Base-by-base conservation (phyloP, 139 green algal genomes). In the Chlorella sp. region DNA sequence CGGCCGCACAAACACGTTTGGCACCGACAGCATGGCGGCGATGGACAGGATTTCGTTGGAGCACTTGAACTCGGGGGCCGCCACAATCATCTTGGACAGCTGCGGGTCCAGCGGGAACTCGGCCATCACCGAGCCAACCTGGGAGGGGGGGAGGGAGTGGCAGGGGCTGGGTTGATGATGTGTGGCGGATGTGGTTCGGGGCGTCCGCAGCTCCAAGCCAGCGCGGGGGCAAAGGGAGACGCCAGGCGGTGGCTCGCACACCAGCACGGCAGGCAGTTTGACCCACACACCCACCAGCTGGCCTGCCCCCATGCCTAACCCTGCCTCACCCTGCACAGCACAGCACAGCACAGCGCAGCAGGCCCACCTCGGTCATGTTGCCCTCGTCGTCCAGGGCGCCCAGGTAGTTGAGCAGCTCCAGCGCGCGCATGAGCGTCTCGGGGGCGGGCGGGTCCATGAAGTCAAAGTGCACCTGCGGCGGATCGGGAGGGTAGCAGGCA, bases 341-440 rank as follows among this genome's bases (percentile, higher is more conserved):
- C 46, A 54, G 46, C 46, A 11, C 8, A 54, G 46, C 46, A 54
- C 8, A 54, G 46, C 46, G 46, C 8, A 54, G 46, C 46, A 85
- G 36, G 0, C 69, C 54, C 82, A 96, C 93, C 84, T 93, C 76
- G 8, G 97, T 99, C 69, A 99, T 88, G 76, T 98, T 94, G 76
- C 97, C 97, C 44, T 99, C 96, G 80, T 99, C 97, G 88, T 99
- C 97, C 64, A 99, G 95, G 32, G 95, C 97, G 14, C 97, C 97
- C 77, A 99, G 91, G 92, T 99, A 99, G 93, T 99, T 99, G 51
- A 99, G 94, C 90, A 99, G 89, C 94, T 99, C 97, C 87, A 99
- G 92, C 17, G 97, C 97, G 13, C 97, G 90, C 97, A 99, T 99
- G 24, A 99, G 94, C 32, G 97, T 99, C 90, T 99, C 97, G 28